Evolutionary conservation across 352 stramenopile genomes (phyloP).

Genomic region (Halophytophthora batemanensis): DNA sequence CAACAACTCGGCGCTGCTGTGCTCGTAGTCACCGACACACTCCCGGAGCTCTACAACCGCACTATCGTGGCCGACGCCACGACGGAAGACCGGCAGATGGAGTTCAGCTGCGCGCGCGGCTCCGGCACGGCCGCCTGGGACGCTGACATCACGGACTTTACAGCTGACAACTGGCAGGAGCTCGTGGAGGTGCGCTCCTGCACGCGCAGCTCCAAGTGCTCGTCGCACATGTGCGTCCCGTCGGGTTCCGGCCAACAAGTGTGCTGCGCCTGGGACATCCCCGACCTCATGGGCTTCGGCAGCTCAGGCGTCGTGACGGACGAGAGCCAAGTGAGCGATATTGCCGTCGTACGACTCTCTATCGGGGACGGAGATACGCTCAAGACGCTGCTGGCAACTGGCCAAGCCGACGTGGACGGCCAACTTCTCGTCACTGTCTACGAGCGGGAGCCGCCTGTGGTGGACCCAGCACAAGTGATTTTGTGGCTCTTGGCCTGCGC

Average conservation of each 20-base stretch:
- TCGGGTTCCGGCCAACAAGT: constrained; percentile 49
- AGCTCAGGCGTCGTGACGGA: constrained; percentile 29
- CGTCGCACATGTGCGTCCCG: constrained; percentile 62
- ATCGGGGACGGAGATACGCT: constrained; percentile 57
- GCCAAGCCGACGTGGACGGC: constrained; percentile 16
- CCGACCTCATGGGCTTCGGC: constrained; percentile 67
- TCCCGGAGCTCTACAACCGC: constrained; percentile 68
- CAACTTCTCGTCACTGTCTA: constrained; percentile 60
- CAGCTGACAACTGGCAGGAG: constrained; percentile 24
- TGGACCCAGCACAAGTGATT: constrained; percentile 66
- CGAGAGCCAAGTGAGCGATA: constrained; percentile 39
- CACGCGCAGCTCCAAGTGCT: constrained; percentile 35
- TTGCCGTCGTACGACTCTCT: constrained; percentile 69
- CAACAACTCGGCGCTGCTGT: constrained; percentile 61
- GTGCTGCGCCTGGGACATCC: constrained; percentile 79
- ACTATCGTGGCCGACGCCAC: constrained; percentile 27
- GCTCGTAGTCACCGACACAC: constrained; percentile 75
- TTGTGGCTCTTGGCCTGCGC: constrained; percentile 76
- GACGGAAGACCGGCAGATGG: constrained; percentile 36
- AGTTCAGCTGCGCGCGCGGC: constrained; percentile 60
- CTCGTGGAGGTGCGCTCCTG: constrained; percentile 45
- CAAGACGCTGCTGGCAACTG: constrained; percentile 34
- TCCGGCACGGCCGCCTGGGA: constrained; percentile 25
- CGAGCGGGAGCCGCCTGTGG: constrained; percentile 46
- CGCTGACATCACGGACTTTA: constrained; percentile 29